Evolutionary conservation across 345 rosid species (phyloP).

Genomic region (Acer saccharum): DNA sequence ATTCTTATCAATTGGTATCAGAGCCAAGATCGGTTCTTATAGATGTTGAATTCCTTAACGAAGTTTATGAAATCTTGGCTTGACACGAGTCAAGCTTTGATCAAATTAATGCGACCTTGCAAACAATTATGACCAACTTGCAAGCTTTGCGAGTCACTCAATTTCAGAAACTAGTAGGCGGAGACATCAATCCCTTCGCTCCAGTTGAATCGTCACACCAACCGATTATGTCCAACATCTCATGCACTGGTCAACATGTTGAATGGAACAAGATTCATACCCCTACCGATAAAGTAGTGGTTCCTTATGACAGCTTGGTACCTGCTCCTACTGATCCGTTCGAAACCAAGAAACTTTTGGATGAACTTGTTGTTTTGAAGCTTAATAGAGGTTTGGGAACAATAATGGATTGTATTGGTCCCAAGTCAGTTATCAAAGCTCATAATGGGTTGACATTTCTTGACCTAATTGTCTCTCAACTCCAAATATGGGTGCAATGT

Average conservation of each 20-base stretch:
- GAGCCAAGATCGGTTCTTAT: too few relatives aligned
- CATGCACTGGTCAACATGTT: slow-evolving; percentile 25
- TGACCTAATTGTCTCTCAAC: slow-evolving; percentile 90
- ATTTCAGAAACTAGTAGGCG: too few relatives aligned
- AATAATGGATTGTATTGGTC: slow-evolving; percentile 99
- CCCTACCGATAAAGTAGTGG: slow-evolving; percentile 60
- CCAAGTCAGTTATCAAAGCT: slow-evolving; percentile 93
- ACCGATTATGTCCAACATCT: too few relatives aligned
- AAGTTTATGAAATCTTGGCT: too few relatives aligned
- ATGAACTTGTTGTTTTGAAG: slow-evolving; percentile 91
- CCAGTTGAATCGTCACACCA: too few relatives aligned
- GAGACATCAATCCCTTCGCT: too few relatives aligned
- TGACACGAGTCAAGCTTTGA: too few relatives aligned
- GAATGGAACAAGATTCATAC: slow-evolving; percentile 68
- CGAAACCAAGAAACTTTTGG: slow-evolving; percentile 77
- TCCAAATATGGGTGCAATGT: slow-evolving; percentile 85
- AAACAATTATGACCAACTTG: too few relatives aligned
- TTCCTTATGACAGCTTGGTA: slow-evolving; percentile 52
- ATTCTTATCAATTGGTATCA: too few relatives aligned
- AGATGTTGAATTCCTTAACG: too few relatives aligned
- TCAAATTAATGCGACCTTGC: too few relatives aligned
- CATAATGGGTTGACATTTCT: slow-evolving; percentile 95
- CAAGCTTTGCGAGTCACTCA: too few relatives aligned
- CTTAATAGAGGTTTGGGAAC: slow-evolving; percentile 98
- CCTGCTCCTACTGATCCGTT: slow-evolving; percentile 57